Evolutionary conservation across 2,329 filamentous ascomycete species (phyloP), one percentile per base, ranked within the genome.

Genomic region (Trichophyton equinum): DNA sequence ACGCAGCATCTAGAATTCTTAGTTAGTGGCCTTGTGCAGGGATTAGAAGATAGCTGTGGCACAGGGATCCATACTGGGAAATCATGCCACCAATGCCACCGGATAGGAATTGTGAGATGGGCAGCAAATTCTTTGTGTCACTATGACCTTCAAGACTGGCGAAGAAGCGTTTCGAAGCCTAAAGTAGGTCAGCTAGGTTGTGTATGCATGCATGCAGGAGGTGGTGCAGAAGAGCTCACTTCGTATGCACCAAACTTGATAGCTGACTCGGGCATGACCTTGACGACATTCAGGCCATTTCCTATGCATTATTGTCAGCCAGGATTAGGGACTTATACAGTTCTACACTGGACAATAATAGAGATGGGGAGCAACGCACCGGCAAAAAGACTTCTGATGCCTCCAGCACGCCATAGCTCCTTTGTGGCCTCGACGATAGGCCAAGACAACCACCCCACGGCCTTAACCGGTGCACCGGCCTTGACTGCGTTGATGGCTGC

Each of bases 211-310:
- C 55, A 46, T 22, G 33, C 33, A 44, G 27, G 27, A 51, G 4
- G 8, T 20, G n/a, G 47, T 63, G 61, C 61, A 47, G 5, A 30
- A 38, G 13, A 64, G 62, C 74, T 68, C 72, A 82, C 83, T 77
- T 99, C 94, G 71, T 96, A 99, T 20, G 91, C 92, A 63, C 94
- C 94, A 72, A 99, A 99, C 75, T 96, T 95, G 71, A 99, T 96
- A 27, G 94, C 92, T 30, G 92, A 96, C 76, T 99, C 94, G 0
- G 94, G 94, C 90, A 97, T 96, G 63, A 99, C 94, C 74, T 99
- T 99, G 69, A 96, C 75, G 2, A 99, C 91, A 68, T 99, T 99
- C 67, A 99, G 79, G 2, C 94, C 94, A 70, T 99, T 99, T 42
- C 94, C 91, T 95, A 67, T 27, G 20, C 9, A 38, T 38, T 3